Evolutionary conservation across 805 yeast species (phyloP).

Genomic region (Monosporozyma servazzii): DNA sequence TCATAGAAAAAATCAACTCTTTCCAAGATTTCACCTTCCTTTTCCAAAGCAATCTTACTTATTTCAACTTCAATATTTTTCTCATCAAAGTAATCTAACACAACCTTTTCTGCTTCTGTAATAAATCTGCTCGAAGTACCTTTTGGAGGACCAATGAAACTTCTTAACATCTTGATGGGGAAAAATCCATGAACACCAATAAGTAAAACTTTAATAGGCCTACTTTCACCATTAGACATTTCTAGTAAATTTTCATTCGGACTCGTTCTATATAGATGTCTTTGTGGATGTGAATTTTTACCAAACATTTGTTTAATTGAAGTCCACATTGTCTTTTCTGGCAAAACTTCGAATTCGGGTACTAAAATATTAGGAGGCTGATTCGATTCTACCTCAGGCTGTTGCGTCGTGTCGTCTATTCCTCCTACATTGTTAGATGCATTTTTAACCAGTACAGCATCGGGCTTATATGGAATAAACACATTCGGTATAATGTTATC

Average conservation of each 20-base stretch:
- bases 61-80: constrained; percentile 40
- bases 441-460: constrained; percentile 17
- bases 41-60: constrained; percentile 89
- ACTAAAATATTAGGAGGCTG: constrained; percentile 24
- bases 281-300: constrained; percentile 10
- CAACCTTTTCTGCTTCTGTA: constrained; percentile 75
- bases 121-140: constrained; percentile 91
- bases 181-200: constrained; percentile 96
- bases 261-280: constrained; percentile 10
- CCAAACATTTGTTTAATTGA: constrained; percentile 15
- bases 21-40: constrained; percentile 83
- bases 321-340: constrained; percentile 19
- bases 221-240: constrained; percentile 14
- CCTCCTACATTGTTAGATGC: not conserved
- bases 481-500: constrained; percentile 10
- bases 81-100: constrained; percentile 54
- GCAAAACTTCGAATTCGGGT: constrained; percentile 25
- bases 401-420: not conserved
- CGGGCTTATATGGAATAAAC: constrained; percentile 14
- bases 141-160: constrained; percentile 88
- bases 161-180: constrained; percentile 77
- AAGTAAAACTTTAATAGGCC: constrained; percentile 56
- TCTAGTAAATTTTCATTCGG: constrained; percentile 13
- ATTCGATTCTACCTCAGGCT: not conserved
- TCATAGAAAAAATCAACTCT: constrained; percentile 75